Evolutionary conservation across 176 grass and related monocot genomes (phyloP).

Genomic region (Echinochloa phyllopogon): DNA sequence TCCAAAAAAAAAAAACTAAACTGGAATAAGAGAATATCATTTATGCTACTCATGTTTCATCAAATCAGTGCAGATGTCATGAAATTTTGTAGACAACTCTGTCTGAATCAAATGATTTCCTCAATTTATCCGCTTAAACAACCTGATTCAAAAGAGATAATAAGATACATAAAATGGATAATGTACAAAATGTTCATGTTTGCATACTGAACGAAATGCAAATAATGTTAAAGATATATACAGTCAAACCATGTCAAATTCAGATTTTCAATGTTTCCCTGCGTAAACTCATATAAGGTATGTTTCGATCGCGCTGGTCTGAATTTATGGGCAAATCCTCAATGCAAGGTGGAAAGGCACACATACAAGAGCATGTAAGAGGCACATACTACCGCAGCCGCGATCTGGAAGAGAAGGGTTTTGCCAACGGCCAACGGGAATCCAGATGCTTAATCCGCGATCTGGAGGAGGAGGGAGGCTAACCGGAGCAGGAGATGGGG

Average conservation of each 20-base stretch:
- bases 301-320: background rate
- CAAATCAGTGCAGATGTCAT: background rate
- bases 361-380: background rate
- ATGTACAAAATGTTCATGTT: background rate
- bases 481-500: constrained; percentile 29
- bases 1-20: background rate
- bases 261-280: background rate
- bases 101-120: background rate
- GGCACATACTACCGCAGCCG: background rate
- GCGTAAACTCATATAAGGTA: too few relatives aligned
- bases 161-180: background rate
- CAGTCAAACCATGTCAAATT: background rate
- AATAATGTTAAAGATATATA: background rate
- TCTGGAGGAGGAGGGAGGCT: background rate
- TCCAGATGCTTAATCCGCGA: background rate
- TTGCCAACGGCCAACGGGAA: background rate
- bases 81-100: too few relatives aligned
- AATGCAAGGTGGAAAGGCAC: background rate
- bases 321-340: background rate
- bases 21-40: background rate
- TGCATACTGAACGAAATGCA: background rate
- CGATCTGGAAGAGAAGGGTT: background rate
- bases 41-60: background rate
- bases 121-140: background rate
- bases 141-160: background rate